Evolutionary conservation across 2,329 filamentous ascomycete species (phyloP).

Genomic region (Cladophialophora immunda): DNA sequence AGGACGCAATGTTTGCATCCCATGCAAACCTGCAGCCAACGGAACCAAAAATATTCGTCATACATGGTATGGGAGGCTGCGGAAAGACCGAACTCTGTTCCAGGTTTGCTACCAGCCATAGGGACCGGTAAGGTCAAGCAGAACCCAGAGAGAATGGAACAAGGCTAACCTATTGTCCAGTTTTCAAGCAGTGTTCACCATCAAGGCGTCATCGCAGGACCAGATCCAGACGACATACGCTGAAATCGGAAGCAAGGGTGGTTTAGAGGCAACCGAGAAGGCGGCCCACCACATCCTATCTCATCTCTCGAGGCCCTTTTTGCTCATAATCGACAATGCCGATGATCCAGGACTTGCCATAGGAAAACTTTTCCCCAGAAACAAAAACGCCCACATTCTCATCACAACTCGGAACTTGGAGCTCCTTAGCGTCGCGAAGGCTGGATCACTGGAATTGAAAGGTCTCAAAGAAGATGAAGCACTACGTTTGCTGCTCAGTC

Average conservation of each 20-base stretch:
- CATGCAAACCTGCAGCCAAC: not conserved
- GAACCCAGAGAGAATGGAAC: not conserved
- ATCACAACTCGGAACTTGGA: constrained; percentile 50
- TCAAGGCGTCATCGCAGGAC: constrained; percentile 44
- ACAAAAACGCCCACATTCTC: constrained; percentile 47
- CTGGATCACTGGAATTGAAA: constrained; percentile 36
- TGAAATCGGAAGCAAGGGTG: constrained; percentile 7
- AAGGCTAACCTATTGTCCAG: constrained; percentile 18
- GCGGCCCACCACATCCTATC: constrained; percentile 20
- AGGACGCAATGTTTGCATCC: constrained; percentile 11
- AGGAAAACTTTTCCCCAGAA: constrained; percentile 45
- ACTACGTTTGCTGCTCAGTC: constrained; percentile 38
- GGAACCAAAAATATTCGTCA: constrained; percentile 39
- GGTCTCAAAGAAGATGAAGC: constrained; percentile 38
- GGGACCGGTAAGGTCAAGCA: constrained; percentile 2
- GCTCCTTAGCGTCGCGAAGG: constrained; percentile 16
- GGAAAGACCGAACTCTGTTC: constrained; percentile 52
- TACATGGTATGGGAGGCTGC: constrained; percentile 51
- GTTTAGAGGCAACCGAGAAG: constrained; percentile 18
- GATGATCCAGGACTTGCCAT: constrained; percentile 49
- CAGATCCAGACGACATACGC: constrained; percentile 33
- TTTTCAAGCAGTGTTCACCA: constrained; percentile 49
- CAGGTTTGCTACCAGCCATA: constrained; percentile 45
- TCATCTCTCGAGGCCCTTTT: constrained; percentile 37
- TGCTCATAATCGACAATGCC: constrained; percentile 54